These are phyloP conservation scores for Ophiognomonia clavigignenti-juglandacearum DNA, from an alignment of 2,329 filamentous ascomycete genomes.

Conservation along the genomic window DNA sequence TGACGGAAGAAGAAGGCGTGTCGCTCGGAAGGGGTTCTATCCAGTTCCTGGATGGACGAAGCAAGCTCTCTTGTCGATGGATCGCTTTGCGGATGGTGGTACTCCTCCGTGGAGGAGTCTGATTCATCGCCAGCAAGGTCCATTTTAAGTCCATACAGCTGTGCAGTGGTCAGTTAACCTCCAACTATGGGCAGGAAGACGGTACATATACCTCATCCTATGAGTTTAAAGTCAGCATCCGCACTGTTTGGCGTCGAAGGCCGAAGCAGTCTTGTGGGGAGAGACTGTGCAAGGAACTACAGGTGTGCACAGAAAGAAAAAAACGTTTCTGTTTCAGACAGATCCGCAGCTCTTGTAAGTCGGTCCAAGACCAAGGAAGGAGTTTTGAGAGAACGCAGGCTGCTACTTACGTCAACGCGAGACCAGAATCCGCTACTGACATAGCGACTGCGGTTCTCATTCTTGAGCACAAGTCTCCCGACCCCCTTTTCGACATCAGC, in stretches of 20 bases:
- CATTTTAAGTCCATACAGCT: conserved; percentile 41
- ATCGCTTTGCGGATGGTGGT: no score
- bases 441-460: conserved; percentile 39
- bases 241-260: no score
- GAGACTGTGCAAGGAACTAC: background rate
- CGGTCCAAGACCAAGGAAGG: no score
- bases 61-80: no score
- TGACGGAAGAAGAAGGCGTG: conserved; percentile 49
- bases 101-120: conserved; percentile 35
- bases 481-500: conserved; percentile 34
- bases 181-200: no score
- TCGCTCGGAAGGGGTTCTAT: conserved; percentile 38
- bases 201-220: conserved; percentile 3
- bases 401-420: conserved; percentile 42
- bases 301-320: no score
- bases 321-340: no score
- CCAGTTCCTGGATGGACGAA: conserved; percentile 33
- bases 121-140: conserved; percentile 30
- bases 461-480: conserved; percentile 42
- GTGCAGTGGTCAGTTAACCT: conserved; percentile 16
- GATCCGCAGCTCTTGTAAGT: no score
- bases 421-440: conserved; percentile 52
- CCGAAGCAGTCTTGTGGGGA: no score
- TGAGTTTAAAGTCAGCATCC: background rate
- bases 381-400: background rate